phyloP scores from a whole-genome alignment of 2,329 filamentous ascomycete genomes.

The Cladosporium sp. region DNA sequence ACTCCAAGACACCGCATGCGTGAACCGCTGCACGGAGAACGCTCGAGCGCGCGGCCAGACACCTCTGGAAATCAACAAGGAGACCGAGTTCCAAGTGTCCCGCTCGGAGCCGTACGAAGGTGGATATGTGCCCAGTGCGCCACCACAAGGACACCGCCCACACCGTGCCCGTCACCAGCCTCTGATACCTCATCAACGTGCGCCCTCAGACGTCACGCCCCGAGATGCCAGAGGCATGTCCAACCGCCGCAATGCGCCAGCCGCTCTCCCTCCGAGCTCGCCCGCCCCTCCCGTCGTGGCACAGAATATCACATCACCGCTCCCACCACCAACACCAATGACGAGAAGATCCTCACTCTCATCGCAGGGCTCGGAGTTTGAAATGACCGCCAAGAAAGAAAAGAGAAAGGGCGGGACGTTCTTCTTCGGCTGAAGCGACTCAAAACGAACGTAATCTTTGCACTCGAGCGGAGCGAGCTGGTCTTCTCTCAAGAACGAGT shows the following conservation, averaged over 20 bases:
- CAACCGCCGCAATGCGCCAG: background rate
- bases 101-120: background rate
- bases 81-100: slow-evolving; percentile 6
- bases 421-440: background rate
- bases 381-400: background rate
- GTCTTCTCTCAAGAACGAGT: too few relatives aligned
- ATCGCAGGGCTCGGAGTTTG: background rate
- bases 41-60: too few relatives aligned
- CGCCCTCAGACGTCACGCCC: background rate
- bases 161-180: slow-evolving; percentile 4
- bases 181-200: background rate
- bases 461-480: too few relatives aligned
- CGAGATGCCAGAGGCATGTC: background rate
- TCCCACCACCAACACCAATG: background rate
- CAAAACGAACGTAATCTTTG: too few relatives aligned
- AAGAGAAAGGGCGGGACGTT: slow-evolving; percentile 4
- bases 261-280: background rate
- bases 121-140: background rate
- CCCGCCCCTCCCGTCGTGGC: background rate
- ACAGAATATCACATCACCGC: background rate
- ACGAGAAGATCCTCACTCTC: background rate
- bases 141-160: background rate
- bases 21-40: too few relatives aligned
- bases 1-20: too few relatives aligned
- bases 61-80: slow-evolving; percentile 3